Conservation (phyloP, 352 stramenopile species). For the Phytophthora pseudosyringae region DNA sequence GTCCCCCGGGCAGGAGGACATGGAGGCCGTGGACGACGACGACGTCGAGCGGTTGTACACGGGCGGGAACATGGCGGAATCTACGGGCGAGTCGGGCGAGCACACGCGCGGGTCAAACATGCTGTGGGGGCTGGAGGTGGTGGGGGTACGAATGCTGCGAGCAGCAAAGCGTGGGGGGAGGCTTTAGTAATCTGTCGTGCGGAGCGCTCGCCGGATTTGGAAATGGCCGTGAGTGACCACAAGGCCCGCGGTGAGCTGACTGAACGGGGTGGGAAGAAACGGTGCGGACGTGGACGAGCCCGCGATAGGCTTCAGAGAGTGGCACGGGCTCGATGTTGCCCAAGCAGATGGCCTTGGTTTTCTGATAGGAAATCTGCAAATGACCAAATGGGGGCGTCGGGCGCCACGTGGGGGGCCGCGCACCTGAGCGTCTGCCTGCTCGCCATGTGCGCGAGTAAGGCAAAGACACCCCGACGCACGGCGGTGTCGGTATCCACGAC, state of each 20-base stretch:
- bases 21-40: constrained; percentile 35
- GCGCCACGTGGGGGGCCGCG: constrained; percentile 10
- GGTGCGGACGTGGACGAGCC: constrained; percentile 28
- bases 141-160: constrained; percentile 44
- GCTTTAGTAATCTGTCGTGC: constrained; percentile 47
- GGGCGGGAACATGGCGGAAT: constrained; percentile 76
- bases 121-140: constrained; percentile 11
- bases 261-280: constrained; percentile 31
- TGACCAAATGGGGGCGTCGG: constrained; percentile 19
- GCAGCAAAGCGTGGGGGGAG: constrained; percentile 39
- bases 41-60: constrained; percentile 57
- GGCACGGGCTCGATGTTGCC: constrained; percentile 12
- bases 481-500: constrained; percentile 26
- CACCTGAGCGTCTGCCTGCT: constrained; percentile 20
- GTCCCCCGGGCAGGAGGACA: constrained; percentile 25
- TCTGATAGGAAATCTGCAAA: constrained; percentile 30
- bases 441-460: constrained; percentile 24
- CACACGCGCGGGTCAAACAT: constrained; percentile 41
- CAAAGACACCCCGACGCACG: constrained; percentile 11
- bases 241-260: constrained; percentile 23
- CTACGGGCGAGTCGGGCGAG: constrained; percentile 68
- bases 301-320: constrained; percentile 29
- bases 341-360: constrained; percentile 23
- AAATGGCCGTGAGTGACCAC: constrained; percentile 35
- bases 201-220: constrained; percentile 48